Conservation (phyloP, 257 asterid species). For the Hygrophila difformis region DNA sequence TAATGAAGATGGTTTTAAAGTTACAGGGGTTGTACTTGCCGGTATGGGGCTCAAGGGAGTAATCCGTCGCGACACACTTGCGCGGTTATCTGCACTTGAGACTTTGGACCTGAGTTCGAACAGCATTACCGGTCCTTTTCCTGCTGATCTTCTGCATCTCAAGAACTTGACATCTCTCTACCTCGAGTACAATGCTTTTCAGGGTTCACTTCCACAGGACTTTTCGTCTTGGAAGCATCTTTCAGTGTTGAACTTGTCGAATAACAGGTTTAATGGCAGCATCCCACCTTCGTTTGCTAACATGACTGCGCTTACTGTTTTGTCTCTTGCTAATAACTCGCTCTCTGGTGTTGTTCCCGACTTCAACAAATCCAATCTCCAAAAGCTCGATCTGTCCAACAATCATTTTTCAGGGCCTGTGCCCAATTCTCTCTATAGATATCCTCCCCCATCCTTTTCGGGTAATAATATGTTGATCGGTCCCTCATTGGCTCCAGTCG, state of each 20-base stretch:
- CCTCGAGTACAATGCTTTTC: constrained; percentile 54
- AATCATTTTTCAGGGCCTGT: constrained; percentile 59
- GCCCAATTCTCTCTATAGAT: constrained; percentile 63
- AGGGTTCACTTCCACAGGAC: constrained; percentile 62
- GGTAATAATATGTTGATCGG: constrained; percentile 42
- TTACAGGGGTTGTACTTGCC: constrained; percentile 69
- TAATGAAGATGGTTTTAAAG: constrained; percentile 51
- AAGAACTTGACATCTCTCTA: constrained; percentile 48
- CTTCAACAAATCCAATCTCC: constrained; percentile 48
- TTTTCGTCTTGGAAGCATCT: constrained; percentile 56
- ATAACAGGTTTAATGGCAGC: constrained; percentile 52
- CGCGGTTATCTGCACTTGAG: constrained; percentile 72
- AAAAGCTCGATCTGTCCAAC: constrained; percentile 54
- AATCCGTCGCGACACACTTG: constrained; percentile 52
- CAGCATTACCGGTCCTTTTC: constrained; percentile 64
- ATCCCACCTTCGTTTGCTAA: constrained; percentile 65
- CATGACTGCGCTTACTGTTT: constrained; percentile 57
- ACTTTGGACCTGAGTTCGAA: constrained; percentile 79
- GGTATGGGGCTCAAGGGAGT: constrained; percentile 54
- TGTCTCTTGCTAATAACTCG: constrained; percentile 64
- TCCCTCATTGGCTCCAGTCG: constrained; percentile 26
- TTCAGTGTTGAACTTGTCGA: constrained; percentile 55
- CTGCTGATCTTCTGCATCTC: constrained; percentile 56
- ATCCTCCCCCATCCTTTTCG: constrained; percentile 54
- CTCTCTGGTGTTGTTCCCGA: constrained; percentile 71